A percentile compares a stretch with the other conserved stretches of the same genome.
Evolutionary conservation across 164 flowering plant genomes (phyloP).

Genomic region (Hamamelis virginiana): DNA sequence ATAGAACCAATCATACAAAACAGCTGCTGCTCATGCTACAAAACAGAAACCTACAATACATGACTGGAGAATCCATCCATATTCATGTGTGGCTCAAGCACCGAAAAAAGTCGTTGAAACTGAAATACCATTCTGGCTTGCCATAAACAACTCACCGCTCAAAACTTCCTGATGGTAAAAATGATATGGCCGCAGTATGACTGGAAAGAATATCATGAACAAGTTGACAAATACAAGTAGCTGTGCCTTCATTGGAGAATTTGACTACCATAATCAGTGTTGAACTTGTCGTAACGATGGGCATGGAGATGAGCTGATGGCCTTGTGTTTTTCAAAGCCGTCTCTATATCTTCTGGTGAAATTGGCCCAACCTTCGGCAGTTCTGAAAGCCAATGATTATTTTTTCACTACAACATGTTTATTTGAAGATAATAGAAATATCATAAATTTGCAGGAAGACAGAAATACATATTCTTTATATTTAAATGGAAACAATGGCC

Average conservation of each 20-base stretch:
- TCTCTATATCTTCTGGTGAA: slow-evolving; percentile 58
- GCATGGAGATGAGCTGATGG: slow-evolving; percentile 97
- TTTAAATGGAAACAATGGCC: neutral
- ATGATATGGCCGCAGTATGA: neutral
- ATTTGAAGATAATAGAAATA: neutral
- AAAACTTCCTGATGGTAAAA: neutral
- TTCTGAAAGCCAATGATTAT: slow-evolving; percentile 41
- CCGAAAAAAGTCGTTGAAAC: too few species aligned
- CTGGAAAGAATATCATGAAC: neutral
- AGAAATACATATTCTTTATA: neutral
- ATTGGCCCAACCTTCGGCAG: slow-evolving; percentile 85
- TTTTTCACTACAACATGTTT: slow-evolving; percentile 3
- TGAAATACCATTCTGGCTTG: neutral
- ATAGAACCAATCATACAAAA: too few species aligned
- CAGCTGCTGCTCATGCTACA: too few species aligned
- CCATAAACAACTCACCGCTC: slow-evolving; percentile 1
- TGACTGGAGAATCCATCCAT: too few species aligned
- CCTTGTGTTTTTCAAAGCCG: slow-evolving; percentile 84
- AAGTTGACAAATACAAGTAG: neutral
- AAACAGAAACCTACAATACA: too few species aligned
- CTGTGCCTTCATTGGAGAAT: slow-evolving; percentile 54
- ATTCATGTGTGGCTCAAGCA: too few species aligned
- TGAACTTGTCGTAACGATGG: slow-evolving; percentile 87
- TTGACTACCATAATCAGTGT: slow-evolving; percentile 91
- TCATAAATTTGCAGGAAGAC: neutral